Evolutionary conservation across 1,284 basidiomycete species (phyloP).

Genomic region (Moniliophthora roreri): DNA sequence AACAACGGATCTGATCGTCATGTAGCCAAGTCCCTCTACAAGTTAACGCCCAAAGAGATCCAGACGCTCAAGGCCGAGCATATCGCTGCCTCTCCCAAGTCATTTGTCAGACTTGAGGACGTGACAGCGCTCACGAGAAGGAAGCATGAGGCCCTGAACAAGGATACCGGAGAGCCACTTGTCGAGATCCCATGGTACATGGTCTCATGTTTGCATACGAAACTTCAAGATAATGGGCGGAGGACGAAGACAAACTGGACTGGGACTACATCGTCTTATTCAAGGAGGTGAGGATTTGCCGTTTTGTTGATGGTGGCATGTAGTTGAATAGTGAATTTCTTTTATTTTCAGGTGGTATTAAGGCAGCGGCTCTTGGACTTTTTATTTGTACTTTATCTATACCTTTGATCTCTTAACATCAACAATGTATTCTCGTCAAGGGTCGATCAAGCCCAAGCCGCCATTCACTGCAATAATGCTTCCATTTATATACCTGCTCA

Average conservation of each 20-base stretch:
- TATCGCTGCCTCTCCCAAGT: not conserved
- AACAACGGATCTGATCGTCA: too few species aligned
- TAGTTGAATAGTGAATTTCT: too few species aligned
- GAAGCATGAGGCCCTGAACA: not conserved
- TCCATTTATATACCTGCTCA: too few species aligned
- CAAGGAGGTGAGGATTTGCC: too few species aligned
- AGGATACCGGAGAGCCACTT: not conserved
- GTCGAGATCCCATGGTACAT: not conserved
- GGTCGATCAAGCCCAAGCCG: too few species aligned
- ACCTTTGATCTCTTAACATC: too few species aligned
- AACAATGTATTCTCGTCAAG: too few species aligned
- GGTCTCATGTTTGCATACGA: not conserved
- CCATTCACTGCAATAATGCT: too few species aligned
- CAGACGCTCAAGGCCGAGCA: not conserved
- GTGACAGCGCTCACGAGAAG: not conserved
- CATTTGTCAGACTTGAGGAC: not conserved
- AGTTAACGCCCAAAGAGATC: not conserved
- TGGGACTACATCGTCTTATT: not conserved
- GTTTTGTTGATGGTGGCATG: too few species aligned
- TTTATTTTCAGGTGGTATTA: too few species aligned
- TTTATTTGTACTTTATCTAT: too few species aligned
- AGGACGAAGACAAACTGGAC: not conserved
- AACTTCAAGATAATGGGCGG: not conserved
- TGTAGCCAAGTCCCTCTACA: not conserved
- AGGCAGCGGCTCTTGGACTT: too few species aligned